These are phyloP conservation scores for Neonectria ditissima DNA, from an alignment of 2,329 filamentous ascomycete genomes.

Conservation along the genomic window DNA sequence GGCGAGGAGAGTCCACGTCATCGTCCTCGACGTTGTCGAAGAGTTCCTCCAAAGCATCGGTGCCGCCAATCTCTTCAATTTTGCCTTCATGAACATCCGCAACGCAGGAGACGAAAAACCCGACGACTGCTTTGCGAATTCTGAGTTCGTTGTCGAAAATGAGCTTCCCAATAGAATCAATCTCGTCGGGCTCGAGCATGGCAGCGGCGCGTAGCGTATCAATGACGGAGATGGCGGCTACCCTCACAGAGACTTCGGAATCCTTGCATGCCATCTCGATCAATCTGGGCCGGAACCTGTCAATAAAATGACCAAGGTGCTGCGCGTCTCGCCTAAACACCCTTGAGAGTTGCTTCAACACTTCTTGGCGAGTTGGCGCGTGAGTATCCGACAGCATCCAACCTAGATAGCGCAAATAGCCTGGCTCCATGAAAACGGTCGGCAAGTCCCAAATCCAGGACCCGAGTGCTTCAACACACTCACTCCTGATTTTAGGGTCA, in stretches of 20 bases:
- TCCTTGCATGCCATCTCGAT: constrained; percentile 94
- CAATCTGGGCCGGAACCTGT: constrained; percentile 86
- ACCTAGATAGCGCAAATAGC: constrained; percentile 91
- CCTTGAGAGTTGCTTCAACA: constrained; percentile 82
- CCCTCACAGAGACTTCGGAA: constrained; percentile 82
- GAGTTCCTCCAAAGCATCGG: constrained; percentile 78
- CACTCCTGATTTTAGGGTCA: constrained; percentile 87
- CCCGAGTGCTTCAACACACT: constrained; percentile 88
- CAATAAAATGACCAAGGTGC: constrained; percentile 90
- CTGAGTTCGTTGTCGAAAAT: constrained; percentile 89
- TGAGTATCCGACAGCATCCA: constrained; percentile 92
- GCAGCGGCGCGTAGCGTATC: constrained; percentile 85
- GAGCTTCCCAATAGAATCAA: constrained; percentile 87
- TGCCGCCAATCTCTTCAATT: constrained; percentile 85
- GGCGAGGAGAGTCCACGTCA: constrained; percentile 79
- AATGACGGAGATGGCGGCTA: constrained; percentile 83
- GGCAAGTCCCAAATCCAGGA: constrained; percentile 89
- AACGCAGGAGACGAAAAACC: constrained; percentile 91
- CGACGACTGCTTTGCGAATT: constrained; percentile 88
- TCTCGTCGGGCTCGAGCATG: constrained; percentile 89
- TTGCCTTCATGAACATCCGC: constrained; percentile 83
- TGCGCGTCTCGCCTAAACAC: constrained; percentile 86
- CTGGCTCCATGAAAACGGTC: constrained; percentile 88
- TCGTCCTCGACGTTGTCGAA: constrained; percentile 79
- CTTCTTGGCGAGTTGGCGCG: constrained; percentile 81